Evolutionary conservation across 306 rosid genomes (phyloP), one percentile per base, ranked within the genome.

Genomic region (Ceratonia siliqua): DNA sequence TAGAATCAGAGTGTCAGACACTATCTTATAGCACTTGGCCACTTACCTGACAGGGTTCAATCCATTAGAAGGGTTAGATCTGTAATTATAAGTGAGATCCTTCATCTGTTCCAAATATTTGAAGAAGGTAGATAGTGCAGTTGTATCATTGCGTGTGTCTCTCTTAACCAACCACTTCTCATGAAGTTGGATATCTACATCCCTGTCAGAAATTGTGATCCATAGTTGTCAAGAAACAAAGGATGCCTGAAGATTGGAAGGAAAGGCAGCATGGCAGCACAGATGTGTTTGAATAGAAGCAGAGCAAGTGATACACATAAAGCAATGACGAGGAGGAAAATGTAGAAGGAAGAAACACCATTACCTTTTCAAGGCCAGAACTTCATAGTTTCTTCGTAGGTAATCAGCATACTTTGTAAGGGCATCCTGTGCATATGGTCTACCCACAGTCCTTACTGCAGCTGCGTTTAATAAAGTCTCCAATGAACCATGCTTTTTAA

Each of bases 401-500:
- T 76, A 89, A 68, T 91, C 89, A 0, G 88, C 97, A 73, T 94
- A 53, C 38, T 87, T 88, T 57, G 78, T 84, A 14, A 91, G 97
- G 73, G 98, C 97, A 46, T 87, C 92, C 82, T 94, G 98, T 9
- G 90, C 96, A 85, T 94, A 94, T 30, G 90, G 96, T 72, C 76
- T 88, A 14, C 96, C 98, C 35, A 94, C 96, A 6, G 96, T 91
- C 81, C 97, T 86, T 62, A 94, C 86, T 15, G 91, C 88, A 48
- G 98, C 97, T 8, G 84, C 81, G 36, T 82, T 82, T 43, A 94
- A 82, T 73, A 94, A 80, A 70, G 83, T 81, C 76, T 94, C 96
- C 90, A 94, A 82, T 5, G 97, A 84, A 32, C 95, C 97, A 5
- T 94, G 95, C 84, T 90, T 94, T 70, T 85, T 81, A 58, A 94